phyloP scores from a whole-genome alignment of 78 protist genomes.

The Dictyostelium discoideum region dicty_2.7 NC_007090.3:3064001-3064500 shows the following conservation, averaged over 20 bases:
- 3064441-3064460: not conserved
- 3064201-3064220: slow-evolving; percentile 59
- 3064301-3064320: not conserved
- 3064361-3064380: not conserved
- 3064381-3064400: not conserved
- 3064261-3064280: slow-evolving; percentile 71
- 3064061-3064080: no score
- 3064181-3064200: slow-evolving; percentile 30
- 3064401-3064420: not conserved
- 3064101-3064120: not conserved
- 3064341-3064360: not conserved
- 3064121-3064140: slow-evolving; percentile 38
- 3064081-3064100: not conserved
- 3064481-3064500: not conserved
- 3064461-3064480: not conserved
- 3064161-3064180: slow-evolving; percentile 45
- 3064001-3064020: no score
- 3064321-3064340: not conserved
- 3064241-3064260: slow-evolving; percentile 44
- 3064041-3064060: not conserved
- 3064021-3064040: not conserved
- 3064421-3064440: not conserved
- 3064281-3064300: slow-evolving; percentile 39
- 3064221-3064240: slow-evolving; percentile 69
- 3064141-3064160: slow-evolving; percentile 37